Conservation (phyloP, 1,139 yeast species). For the Suhomyces taliae region DNA sequence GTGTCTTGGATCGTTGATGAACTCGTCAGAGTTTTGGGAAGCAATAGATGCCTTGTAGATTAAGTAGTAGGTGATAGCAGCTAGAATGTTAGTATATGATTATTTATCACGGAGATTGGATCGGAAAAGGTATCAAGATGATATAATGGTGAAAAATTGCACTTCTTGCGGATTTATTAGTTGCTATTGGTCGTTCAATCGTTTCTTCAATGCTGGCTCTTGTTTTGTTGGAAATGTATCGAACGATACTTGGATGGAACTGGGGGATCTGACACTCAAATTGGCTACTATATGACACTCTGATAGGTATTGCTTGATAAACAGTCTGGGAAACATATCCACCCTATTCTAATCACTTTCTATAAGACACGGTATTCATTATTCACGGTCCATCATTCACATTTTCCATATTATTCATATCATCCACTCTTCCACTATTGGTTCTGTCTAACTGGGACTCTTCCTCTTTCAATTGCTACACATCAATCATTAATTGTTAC, state of each 20-base stretch:
- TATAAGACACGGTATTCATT: no score
- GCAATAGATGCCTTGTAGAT: conserved; percentile 45
- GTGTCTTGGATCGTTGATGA: conserved; percentile 56
- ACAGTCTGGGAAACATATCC: no score
- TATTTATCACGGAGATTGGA: no score
- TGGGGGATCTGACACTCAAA: no score
- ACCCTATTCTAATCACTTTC: no score
- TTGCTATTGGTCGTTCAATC: not conserved
- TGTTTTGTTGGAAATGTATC: not conserved
- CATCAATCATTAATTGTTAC: not conserved
- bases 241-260: not conserved
- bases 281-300: no score
- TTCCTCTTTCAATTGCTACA: not conserved
- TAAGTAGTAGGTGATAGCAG: conserved; percentile 45
- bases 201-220: no score
- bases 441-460: not conserved
- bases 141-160: not conserved
- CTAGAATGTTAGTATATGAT: conserved; percentile 26
- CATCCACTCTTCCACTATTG: no score
- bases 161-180: not conserved
- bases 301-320: no score
- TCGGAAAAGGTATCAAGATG: no score
- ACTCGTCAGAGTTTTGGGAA: conserved; percentile 49
- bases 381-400: no score
- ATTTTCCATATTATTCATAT: no score